Evolutionary conservation across 306 rosid genomes (phyloP), one percentile per base, ranked within the genome.

Genomic region (Gillenia trifoliata): DNA sequence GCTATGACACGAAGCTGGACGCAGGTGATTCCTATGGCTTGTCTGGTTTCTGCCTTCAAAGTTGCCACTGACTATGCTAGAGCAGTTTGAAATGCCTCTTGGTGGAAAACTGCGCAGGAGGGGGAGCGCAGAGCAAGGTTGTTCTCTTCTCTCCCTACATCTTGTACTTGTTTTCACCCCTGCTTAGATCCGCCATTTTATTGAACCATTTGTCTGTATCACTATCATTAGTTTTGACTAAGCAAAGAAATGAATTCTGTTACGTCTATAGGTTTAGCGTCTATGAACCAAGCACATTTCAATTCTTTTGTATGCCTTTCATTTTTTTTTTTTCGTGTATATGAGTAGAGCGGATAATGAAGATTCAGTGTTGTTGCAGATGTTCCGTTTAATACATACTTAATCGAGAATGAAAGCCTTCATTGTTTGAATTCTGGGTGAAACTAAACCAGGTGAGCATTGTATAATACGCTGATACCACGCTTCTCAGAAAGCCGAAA

Each of bases 31-130:
- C 87, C 89, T 66, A 87, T 86, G 81, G 85, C 91, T 20, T 82
- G 88, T 83, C 69, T 94, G 49, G 82, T 89, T 66, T 87, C 99
- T 66, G 87, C 82, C 75, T 76, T 85, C 41, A 71, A 89, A 56
- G 90, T 91, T 56, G 92, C 88, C 12, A 83, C 87, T 28, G 97
- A 94, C 79, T 86, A 85, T 64, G 73, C 89, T 38, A 79, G 86
- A 82, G 72, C 91, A 33, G 61, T 67, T 72, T 86, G 80, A 83
- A 38, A 56, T 34, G 66, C 69, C 55, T 59, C 52, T 29, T 50
- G 56, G 23, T 40, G 62, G 75, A 45, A 64, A 45, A 38, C n/a
- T 36, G 66, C 0, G 9, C 2, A 5, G 52, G 52, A 45, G 15
- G 7, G 17, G 52, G 52, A 45, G 20, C 7, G 56, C 25, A 2